Conservation (phyloP, 768 basidiomycete genomes). For the Leccinum arenicola region DNA sequence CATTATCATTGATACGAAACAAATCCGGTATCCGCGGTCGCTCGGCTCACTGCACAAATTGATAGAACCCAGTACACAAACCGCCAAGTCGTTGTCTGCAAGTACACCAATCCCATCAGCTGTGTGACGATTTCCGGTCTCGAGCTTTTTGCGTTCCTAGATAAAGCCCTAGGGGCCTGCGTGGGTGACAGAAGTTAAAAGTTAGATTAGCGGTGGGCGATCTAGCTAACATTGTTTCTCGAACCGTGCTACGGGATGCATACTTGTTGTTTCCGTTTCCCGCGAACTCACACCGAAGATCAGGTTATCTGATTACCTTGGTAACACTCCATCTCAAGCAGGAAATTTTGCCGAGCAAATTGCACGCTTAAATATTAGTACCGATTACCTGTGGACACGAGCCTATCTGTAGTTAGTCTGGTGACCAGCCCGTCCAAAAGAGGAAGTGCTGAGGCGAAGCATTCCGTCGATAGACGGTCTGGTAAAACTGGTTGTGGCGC, state of each 20-base stretch:
- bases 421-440: too few species aligned
- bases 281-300: not conserved
- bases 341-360: not conserved
- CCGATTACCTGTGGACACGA: not conserved
- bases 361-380: not conserved
- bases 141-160: not conserved
- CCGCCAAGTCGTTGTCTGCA: not conserved
- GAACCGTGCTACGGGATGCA: not conserved
- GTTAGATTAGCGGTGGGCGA: slow-evolving; percentile 1
- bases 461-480: too few species aligned
- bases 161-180: not conserved
- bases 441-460: too few species aligned
- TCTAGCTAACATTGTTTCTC: slow-evolving; percentile 3
- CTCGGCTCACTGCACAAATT: not conserved
- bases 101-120: not conserved
- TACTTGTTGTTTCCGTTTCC: slow-evolving; percentile 1
- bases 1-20: not conserved
- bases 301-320: not conserved
- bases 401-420: too few species aligned
- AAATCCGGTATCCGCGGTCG: not conserved
- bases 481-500: too few species aligned
- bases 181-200: slow-evolving; percentile 10
- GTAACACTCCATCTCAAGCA: not conserved
- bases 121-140: not conserved
- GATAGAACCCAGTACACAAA: not conserved